phyloP scores from a whole-genome alignment of 495 filamentous ascomycete genomes.

The Tetracladium marchalianum region DNA sequence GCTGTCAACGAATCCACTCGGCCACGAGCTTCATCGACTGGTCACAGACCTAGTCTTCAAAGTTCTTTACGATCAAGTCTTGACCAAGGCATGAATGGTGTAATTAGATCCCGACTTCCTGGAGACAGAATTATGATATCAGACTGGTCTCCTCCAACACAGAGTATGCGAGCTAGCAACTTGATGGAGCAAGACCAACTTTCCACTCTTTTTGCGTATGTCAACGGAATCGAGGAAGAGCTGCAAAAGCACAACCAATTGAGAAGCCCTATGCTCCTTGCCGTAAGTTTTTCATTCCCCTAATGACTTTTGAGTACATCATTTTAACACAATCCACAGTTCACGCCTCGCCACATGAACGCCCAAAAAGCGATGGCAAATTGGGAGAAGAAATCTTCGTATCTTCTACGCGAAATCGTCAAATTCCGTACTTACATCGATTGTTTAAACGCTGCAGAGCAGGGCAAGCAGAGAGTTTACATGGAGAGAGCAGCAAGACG shows the following conservation, averaged over 20 bases:
- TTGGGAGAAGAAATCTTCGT: conserved; percentile 91
- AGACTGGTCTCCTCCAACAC: conserved; percentile 89
- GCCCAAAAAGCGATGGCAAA: conserved; percentile 76
- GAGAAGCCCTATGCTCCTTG: conserved; percentile 71
- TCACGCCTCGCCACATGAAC: conserved; percentile 80
- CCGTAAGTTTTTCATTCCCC: conserved; percentile 37
- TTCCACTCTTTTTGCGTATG: conserved; percentile 62
- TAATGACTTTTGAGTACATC: background rate
- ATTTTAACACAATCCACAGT: conserved; percentile 30
- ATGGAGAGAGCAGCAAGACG: conserved; percentile 34
- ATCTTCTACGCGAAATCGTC: conserved; percentile 87
- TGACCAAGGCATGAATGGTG: conserved; percentile 43
- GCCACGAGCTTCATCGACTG: conserved; percentile 16
- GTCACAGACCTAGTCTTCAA: conserved; percentile 52
- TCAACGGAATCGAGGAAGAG: conserved; percentile 78
- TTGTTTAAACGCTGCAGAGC: conserved; percentile 42
- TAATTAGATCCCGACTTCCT: conserved; percentile 57
- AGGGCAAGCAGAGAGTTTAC: conserved; percentile 35
- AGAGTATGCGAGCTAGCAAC: conserved; percentile 75
- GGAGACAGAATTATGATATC: conserved; percentile 78
- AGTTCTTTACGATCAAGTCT: conserved; percentile 63
- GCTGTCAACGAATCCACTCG: conserved; percentile 33
- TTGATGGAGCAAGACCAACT: conserved; percentile 75
- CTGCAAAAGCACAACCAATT: conserved; percentile 80
- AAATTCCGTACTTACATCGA: conserved; percentile 96